These are phyloP conservation scores for Fusarium veterinarium DNA, from an alignment of 2,329 filamentous ascomycete genomes.

Conservation along the genomic window DNA sequence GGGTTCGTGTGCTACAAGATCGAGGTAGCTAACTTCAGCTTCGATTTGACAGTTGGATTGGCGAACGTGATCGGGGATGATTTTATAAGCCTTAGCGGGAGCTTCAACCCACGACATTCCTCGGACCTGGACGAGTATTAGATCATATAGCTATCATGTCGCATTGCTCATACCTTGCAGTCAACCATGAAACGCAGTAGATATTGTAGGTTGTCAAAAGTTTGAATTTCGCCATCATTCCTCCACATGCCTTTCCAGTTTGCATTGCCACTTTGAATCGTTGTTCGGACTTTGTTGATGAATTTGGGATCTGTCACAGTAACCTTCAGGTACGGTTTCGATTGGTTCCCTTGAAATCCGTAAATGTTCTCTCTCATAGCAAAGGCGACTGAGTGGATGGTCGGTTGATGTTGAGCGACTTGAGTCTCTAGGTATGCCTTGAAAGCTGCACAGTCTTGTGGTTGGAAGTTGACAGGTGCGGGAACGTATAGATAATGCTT, in stretches of 20 bases:
- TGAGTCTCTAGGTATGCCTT: conserved; percentile 83
- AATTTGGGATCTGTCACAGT: conserved; percentile 90
- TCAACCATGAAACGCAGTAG: conserved; percentile 98
- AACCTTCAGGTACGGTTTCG: conserved; percentile 93
- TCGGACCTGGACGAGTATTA: conserved; percentile 67
- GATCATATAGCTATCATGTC: neutral
- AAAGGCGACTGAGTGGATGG: conserved; percentile 84
- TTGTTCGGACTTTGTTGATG: conserved; percentile 79
- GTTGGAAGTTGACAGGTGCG: conserved; percentile 84
- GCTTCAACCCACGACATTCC: conserved; percentile 99
- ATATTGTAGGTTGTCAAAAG: conserved; percentile 97
- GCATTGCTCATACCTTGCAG: conserved; percentile 71
- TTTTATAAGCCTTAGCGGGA: conserved; percentile 76
- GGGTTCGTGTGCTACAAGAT: conserved; percentile 87
- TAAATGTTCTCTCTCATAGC: conserved; percentile 91
- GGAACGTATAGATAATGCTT: conserved; percentile 95
- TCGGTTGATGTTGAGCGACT: conserved; percentile 77
- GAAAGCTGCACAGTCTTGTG: conserved; percentile 81
- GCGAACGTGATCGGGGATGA: conserved; percentile 73
- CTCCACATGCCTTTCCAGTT: conserved; percentile 96
- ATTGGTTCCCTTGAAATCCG: conserved; percentile 91
- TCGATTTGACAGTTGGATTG: conserved; percentile 98
- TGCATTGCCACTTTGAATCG: conserved; percentile 79
- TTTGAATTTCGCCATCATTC: conserved; percentile 77
- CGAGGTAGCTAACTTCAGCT: conserved; percentile 82